Evolutionary conservation across 1,284 basidiomycete species (phyloP).

Genomic region (Coriolopsis trogii): DNA sequence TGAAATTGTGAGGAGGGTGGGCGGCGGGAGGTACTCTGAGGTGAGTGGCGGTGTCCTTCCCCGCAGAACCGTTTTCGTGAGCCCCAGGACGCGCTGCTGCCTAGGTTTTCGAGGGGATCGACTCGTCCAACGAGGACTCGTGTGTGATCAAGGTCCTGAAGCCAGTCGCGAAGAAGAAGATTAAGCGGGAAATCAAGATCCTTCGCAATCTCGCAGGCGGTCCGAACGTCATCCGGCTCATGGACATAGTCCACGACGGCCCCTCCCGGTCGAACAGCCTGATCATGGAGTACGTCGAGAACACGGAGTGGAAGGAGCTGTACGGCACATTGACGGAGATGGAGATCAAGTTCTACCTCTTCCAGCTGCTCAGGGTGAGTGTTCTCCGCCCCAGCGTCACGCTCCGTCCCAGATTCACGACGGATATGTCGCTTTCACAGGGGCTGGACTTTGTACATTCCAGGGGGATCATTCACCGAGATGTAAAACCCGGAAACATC

Average conservation of each 20-base stretch:
- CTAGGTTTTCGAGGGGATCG: slow-evolving; percentile 85
- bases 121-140: slow-evolving; percentile 77
- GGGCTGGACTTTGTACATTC: slow-evolving; percentile 90
- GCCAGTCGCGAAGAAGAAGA: slow-evolving; percentile 91
- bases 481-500: slow-evolving; percentile 91
- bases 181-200: slow-evolving; percentile 93
- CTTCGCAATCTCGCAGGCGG: slow-evolving; percentile 86
- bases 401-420: slow-evolving; percentile 1
- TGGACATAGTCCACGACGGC: slow-evolving; percentile 84
- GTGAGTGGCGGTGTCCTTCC: slow-evolving; percentile 42
- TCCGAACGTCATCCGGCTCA: slow-evolving; percentile 80
- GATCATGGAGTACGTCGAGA: slow-evolving; percentile 85
- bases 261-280: slow-evolving; percentile 81
- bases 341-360: slow-evolving; percentile 86
- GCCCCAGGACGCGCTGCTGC: not conserved
- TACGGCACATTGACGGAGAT: slow-evolving; percentile 76
- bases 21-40: slow-evolving; percentile 95
- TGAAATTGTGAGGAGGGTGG: slow-evolving; percentile 97
- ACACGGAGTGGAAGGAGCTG: slow-evolving; percentile 83
- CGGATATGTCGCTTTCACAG: slow-evolving; percentile 34
- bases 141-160: slow-evolving; percentile 92
- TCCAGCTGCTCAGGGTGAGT: slow-evolving; percentile 78
- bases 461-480: slow-evolving; percentile 89
- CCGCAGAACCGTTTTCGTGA: not conserved
- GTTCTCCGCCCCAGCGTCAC: not conserved